These are phyloP conservation scores for Macrophomina tecta DNA, from an alignment of 2,329 filamentous ascomycete genomes.

Conservation along the genomic window DNA sequence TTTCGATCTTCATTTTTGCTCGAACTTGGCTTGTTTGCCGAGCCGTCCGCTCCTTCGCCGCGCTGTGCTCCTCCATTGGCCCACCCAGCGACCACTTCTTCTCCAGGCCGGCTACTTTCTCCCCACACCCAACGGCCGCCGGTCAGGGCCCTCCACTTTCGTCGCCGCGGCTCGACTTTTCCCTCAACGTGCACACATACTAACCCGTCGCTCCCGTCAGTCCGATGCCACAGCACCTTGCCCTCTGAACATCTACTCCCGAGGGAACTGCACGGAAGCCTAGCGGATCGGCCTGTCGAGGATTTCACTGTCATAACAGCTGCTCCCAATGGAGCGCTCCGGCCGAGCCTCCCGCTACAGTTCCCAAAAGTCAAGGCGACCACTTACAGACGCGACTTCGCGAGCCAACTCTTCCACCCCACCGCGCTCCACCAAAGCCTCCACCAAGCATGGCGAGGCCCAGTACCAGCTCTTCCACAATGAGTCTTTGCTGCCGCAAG, in stretches of 20 bases:
- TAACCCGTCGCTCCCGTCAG: background rate
- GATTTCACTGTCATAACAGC: conserved; percentile 9
- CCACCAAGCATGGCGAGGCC: conserved; percentile 11
- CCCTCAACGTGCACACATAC: background rate
- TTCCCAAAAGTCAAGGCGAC: conserved; percentile 40
- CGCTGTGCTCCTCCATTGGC: conserved; percentile 13
- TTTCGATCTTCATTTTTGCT: conserved; percentile 17
- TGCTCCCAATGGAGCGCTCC: conserved; percentile 39
- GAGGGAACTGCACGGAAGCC: background rate
- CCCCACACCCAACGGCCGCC: background rate
- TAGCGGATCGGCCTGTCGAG: background rate
- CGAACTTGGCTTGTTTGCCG: conserved; percentile 29
- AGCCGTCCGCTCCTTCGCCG: conserved; percentile 27
- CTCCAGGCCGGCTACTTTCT: conserved; percentile 5
- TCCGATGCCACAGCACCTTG: background rate
- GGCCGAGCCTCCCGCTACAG: conserved; percentile 33
- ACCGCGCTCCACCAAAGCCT: conserved; percentile 15
- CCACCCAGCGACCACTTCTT: conserved; percentile 4
- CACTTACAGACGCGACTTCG: conserved; percentile 42
- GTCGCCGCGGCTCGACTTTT: background rate
- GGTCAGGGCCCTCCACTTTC: conserved; percentile 1
- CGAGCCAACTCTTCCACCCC: conserved; percentile 40
- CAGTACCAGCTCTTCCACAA: conserved; percentile 46
- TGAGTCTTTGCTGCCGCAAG: conserved; percentile 52
- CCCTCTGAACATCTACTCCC: background rate